Conservation (phyloP, 768 basidiomycete species). For the Pisolithus orientalis region DNA sequence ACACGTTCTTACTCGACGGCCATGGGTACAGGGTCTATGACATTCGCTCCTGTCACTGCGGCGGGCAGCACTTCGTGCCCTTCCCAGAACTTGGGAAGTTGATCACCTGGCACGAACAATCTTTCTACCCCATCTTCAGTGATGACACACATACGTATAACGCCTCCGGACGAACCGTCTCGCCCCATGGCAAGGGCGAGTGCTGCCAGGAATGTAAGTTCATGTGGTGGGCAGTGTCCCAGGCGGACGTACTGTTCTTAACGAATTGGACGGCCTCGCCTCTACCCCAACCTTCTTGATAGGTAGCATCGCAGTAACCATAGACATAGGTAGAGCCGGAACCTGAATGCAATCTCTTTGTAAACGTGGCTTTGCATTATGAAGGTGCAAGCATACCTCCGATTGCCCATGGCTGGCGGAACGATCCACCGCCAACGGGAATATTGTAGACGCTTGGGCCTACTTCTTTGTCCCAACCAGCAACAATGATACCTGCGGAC, state of each 20-base stretch:
- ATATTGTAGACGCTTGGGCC: constrained; percentile 97
- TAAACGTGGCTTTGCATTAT: background rate
- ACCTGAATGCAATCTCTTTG: constrained; percentile 35
- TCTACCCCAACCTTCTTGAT: constrained; percentile 82
- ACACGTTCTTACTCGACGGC: constrained; percentile 32
- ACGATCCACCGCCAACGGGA: constrained; percentile 92
- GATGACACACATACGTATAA: constrained; percentile 96
- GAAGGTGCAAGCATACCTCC: constrained; percentile 55
- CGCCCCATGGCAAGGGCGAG: constrained; percentile 93
- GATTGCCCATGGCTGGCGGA: constrained; percentile 98
- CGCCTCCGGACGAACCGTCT: constrained; percentile 96
- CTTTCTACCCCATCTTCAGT: constrained; percentile 89
- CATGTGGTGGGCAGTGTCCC: background rate
- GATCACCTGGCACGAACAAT: constrained; percentile 85
- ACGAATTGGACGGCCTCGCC: constrained; percentile 93
- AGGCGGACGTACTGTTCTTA: constrained; percentile 75
- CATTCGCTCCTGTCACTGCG: constrained; percentile 12
- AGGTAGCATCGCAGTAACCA: constrained; percentile 99
- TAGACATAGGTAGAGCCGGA: constrained; percentile 98
- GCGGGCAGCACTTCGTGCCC: constrained; percentile 64
- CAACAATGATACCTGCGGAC: constrained; percentile 94
- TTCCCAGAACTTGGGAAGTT: constrained; percentile 88
- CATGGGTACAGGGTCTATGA: constrained; percentile 34
- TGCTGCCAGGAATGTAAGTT: constrained; percentile 41
- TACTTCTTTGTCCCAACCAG: constrained; percentile 89